Evolutionary conservation across 805 yeast genomes (phyloP).

Genomic region (Metschnikowia reukaufii): DNA sequence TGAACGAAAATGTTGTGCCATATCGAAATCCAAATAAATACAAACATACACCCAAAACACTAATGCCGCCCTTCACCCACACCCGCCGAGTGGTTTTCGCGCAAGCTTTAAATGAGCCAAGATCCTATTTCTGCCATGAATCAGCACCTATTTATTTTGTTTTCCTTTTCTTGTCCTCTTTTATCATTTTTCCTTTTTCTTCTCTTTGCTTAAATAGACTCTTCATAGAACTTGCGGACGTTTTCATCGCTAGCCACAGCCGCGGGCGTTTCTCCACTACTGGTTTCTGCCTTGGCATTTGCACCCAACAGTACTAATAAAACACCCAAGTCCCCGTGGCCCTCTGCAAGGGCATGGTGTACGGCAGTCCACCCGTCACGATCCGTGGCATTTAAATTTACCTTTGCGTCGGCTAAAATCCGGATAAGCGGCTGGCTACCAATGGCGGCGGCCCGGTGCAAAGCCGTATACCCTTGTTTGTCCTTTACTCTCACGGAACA

Average conservation of each 20-base stretch:
- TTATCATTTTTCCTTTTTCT: no score
- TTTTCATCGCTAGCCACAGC: conserved; percentile 37
- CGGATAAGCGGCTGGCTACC: conserved; percentile 64
- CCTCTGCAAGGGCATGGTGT: conserved; percentile 90
- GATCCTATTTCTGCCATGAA: no score
- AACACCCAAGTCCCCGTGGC: conserved; percentile 74
- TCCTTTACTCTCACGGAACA: conserved; percentile 71
- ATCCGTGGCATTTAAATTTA: conserved; percentile 71
- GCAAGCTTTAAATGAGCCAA: no score
- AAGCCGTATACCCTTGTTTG: conserved; percentile 58
- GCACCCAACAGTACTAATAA: conserved; percentile 67
- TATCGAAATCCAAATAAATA: no score
- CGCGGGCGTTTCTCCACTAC: conserved; percentile 49
- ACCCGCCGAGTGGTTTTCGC: no score
- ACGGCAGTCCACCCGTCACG: conserved; percentile 78
- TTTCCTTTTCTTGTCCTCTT: neutral
- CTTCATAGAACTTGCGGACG: conserved; percentile 23
- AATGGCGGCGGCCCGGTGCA: conserved; percentile 80
- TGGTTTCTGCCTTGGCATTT: conserved; percentile 46
- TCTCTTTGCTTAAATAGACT: neutral
- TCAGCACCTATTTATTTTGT: neutral
- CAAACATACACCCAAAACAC: no score
- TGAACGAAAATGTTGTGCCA: no score
- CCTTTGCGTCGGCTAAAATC: conserved; percentile 50
- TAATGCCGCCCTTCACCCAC: no score